A percentile compares a stretch with the other conserved stretches of the same genome.
phyloP scores from a whole-genome alignment of 345 rosid species.

The Pseudoturritis turrita region DNA sequence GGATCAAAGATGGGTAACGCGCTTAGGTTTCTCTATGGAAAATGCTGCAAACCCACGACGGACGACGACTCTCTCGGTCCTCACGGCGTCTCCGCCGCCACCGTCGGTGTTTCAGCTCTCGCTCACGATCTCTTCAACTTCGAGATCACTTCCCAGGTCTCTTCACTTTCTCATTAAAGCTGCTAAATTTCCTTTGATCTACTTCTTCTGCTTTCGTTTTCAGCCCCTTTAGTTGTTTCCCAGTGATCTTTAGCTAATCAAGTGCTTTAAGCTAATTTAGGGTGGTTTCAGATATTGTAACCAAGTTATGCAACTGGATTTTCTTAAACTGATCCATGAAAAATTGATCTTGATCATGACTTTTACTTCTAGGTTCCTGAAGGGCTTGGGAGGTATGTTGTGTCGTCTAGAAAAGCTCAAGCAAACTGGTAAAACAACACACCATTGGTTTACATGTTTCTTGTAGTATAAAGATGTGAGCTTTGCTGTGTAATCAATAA shows the following conservation, averaged over 20 bases:
- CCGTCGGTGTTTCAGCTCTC: conserved; percentile 75
- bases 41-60: conserved; percentile 51
- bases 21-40: conserved; percentile 37
- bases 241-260: not conserved
- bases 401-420: conserved; percentile 80
- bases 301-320: not conserved
- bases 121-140: conserved; percentile 75
- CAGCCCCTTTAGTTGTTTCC: not conserved
- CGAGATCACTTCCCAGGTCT: conserved; percentile 76
- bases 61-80: conserved; percentile 44
- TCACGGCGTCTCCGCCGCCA: conserved; percentile 51
- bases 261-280: not conserved
- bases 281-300: not conserved
- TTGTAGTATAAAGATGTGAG: not conserved
- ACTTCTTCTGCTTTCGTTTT: not conserved
- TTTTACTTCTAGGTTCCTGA: conserved; percentile 55
- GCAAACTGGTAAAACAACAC: conserved; percentile 60
- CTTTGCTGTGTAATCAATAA: not conserved
- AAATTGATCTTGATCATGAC: not conserved
- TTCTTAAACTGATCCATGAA: not conserved
- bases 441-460: not conserved
- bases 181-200: not conserved
- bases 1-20: conserved; percentile 49
- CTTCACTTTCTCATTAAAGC: not conserved
- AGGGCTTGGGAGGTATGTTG: conserved; percentile 62